phyloP scores from a whole-genome alignment of 2,329 filamentous ascomycete species.

The Aspergillus awamori region DNA sequence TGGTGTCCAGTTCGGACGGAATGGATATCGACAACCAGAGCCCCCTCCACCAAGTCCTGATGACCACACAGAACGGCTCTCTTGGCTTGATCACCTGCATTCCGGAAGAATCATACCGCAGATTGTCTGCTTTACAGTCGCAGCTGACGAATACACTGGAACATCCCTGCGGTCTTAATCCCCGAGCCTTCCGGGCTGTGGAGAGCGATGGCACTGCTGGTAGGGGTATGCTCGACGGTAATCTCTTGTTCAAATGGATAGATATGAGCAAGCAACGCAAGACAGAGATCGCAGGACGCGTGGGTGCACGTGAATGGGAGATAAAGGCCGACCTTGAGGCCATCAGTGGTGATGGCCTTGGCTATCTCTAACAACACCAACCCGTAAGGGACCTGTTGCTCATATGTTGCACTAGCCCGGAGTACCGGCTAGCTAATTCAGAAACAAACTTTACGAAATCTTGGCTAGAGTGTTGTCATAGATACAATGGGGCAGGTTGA shows the following conservation, averaged over 20 bases:
- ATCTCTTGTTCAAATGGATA: conserved; percentile 72
- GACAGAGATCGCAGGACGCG: conserved; percentile 72
- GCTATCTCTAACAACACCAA: conserved; percentile 37
- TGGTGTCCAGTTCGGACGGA: conserved; percentile 39
- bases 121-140: conserved; percentile 77
- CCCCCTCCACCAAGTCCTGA: conserved; percentile 61
- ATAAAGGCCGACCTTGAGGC: conserved; percentile 71
- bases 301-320: conserved; percentile 69
- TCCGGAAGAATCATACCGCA: conserved; percentile 77
- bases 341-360: conserved; percentile 65
- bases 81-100: conserved; percentile 77
- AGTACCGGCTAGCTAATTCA: not conserved
- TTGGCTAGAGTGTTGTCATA: too few relatives aligned
- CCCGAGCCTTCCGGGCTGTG: conserved; percentile 71
- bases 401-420: not conserved
- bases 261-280: conserved; percentile 73
- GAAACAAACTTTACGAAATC: not conserved
- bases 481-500: too few relatives aligned
- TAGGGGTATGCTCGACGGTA: conserved; percentile 75
- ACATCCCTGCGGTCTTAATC: conserved; percentile 79
- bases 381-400: not conserved
- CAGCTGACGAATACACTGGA: conserved; percentile 77
- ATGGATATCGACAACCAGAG: conserved; percentile 42
- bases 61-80: conserved; percentile 75
- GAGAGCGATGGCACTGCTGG: conserved; percentile 54